Conservation (phyloP, 768 basidiomycete species). For the Thelephora ganbajun region DNA sequence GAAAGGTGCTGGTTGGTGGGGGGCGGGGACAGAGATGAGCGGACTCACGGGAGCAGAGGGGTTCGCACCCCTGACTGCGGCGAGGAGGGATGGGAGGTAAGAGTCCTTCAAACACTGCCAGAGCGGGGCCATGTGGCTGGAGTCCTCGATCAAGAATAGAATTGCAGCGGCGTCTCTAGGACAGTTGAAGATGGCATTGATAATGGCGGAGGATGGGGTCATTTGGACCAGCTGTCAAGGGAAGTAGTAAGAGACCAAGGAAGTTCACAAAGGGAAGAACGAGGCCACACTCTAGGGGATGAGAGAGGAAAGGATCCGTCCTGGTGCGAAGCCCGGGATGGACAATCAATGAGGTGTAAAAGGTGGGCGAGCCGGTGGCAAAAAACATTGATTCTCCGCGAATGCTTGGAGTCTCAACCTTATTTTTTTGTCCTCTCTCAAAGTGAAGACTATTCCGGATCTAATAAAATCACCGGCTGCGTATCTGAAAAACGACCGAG, state of each 20-base stretch:
- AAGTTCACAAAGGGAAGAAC: neutral
- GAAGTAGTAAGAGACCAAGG: neutral
- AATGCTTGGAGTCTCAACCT: too few relatives aligned
- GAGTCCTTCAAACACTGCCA: conserved; percentile 14
- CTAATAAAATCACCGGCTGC: too few relatives aligned
- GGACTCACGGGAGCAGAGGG: conserved; percentile 11
- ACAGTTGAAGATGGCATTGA: conserved; percentile 7
- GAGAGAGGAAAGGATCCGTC: neutral
- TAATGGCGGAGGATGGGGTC: neutral
- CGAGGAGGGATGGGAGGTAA: conserved; percentile 15
- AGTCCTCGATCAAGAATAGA: conserved; percentile 17
- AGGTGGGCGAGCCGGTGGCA: too few relatives aligned
- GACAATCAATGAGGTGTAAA: neutral
- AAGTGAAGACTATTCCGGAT: too few relatives aligned
- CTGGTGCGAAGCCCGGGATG: neutral
- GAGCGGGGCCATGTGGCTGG: conserved; percentile 10
- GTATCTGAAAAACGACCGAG: too few relatives aligned
- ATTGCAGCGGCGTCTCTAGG: conserved; percentile 14
- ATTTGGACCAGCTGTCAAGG: neutral
- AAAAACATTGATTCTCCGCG: too few relatives aligned
- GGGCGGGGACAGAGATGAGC: conserved; percentile 3
- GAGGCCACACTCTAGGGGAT: neutral
- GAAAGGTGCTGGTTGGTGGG: conserved; percentile 1
- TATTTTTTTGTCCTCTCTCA: too few relatives aligned
- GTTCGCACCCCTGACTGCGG: conserved; percentile 12